A percentile compares a stretch with the other conserved stretches of the same genome.
Evolutionary conservation across 306 rosid genomes (phyloP).

Genomic region (Dicorynia guianensis): DNA sequence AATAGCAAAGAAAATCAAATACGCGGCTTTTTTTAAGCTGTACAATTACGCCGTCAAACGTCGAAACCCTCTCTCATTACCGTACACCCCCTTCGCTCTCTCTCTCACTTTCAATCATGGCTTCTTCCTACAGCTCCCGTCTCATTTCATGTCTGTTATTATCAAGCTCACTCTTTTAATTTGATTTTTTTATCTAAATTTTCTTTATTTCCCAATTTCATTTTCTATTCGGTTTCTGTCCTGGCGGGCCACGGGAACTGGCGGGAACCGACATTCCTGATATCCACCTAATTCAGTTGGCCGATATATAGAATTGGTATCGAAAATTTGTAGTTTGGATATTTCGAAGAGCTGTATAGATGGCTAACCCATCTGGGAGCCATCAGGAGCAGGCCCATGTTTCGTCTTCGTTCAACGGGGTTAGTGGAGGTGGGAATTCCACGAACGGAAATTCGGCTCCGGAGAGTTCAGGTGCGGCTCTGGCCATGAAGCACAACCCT

Average conservation of each 20-base stretch:
- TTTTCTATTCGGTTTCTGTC: conserved; percentile 15
- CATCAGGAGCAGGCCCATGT: conserved; percentile 61
- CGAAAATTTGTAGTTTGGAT: neutral
- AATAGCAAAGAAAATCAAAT: neutral
- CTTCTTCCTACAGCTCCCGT: conserved; percentile 50
- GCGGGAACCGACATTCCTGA: conserved; percentile 54
- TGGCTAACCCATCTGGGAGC: conserved; percentile 73
- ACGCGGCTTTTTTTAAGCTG: neutral
- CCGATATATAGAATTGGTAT: conserved; percentile 20
- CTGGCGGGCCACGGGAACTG: conserved; percentile 43
- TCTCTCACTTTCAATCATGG: neutral
- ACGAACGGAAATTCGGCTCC: conserved; percentile 53
- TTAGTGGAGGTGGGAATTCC: conserved; percentile 39
- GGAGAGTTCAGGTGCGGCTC: conserved; percentile 49
- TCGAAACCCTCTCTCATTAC: conserved; percentile 43
- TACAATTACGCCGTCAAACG: conserved; percentile 19
- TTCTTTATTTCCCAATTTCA: neutral
- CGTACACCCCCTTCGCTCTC: conserved; percentile 19
- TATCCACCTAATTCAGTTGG: conserved; percentile 36
- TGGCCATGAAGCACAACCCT: conserved; percentile 65
- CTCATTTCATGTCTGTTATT: conserved; percentile 22
- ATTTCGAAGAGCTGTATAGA: conserved; percentile 9
- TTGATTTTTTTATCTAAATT: neutral
- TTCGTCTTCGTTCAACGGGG: conserved; percentile 58
- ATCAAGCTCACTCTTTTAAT: neutral